Conservation (phyloP, 352 stramenopile species). For the Saprolegnia diclina region DNA sequence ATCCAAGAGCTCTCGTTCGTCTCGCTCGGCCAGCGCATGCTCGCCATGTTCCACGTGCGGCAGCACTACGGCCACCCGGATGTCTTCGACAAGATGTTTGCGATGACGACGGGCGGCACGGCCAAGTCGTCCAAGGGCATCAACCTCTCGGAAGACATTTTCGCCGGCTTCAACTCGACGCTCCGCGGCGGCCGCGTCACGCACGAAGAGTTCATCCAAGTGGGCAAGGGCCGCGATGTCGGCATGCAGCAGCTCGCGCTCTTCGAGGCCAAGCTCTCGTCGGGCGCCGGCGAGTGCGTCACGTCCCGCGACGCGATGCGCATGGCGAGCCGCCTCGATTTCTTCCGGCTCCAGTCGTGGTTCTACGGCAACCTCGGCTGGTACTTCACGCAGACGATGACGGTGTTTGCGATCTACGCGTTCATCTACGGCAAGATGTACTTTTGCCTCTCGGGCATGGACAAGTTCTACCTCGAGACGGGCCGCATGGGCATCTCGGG, state of each 20-base stretch:
- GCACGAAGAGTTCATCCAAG: conserved; percentile 86
- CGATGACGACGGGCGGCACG: conserved; percentile 80
- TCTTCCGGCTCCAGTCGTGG: conserved; percentile 95
- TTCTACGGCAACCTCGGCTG: conserved; percentile 98
- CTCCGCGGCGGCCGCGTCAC: conserved; percentile 72
- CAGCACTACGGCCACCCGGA: conserved; percentile 87
- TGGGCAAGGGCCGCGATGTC: conserved; percentile 82
- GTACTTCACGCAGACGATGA: conserved; percentile 98
- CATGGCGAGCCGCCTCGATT: conserved; percentile 94
- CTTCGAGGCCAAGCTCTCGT: conserved; percentile 97
- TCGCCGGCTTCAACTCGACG: conserved; percentile 78
- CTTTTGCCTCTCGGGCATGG: conserved; percentile 90
- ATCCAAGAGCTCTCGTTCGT: conserved; percentile 85
- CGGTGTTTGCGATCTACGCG: conserved; percentile 95
- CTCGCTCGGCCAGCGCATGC: conserved; percentile 76
- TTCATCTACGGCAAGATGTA: conserved; percentile 97
- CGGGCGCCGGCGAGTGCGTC: conserved; percentile 96
- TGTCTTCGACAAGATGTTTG: conserved; percentile 84
- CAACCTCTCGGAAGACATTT: conserved; percentile 87
- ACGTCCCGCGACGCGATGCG: conserved; percentile 94
- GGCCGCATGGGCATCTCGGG: conserved; percentile 91
- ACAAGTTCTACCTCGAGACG: conserved; percentile 87
- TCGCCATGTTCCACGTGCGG: conserved; percentile 67
- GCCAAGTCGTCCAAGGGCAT: conserved; percentile 85
- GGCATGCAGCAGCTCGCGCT: conserved; percentile 82